Conservation (phyloP, 306 rosid genomes). For the Pueraria montana region DNA sequence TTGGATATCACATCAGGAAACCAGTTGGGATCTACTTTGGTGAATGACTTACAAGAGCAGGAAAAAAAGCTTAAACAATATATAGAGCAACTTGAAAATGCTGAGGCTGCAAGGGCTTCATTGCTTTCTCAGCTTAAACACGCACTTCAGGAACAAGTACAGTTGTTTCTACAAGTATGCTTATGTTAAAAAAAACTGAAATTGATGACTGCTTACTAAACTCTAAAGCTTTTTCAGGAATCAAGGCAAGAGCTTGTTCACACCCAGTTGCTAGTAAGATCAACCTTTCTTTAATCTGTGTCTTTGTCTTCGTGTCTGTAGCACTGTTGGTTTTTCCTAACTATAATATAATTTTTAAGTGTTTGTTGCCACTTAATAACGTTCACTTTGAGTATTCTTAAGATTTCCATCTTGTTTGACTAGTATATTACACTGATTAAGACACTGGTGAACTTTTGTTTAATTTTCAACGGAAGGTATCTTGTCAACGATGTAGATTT, state of each 20-base stretch:
- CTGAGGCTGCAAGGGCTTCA: conserved; percentile 70
- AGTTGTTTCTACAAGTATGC: conserved; percentile 39
- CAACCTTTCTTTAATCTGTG: conserved; percentile 36
- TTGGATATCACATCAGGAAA: conserved; percentile 64
- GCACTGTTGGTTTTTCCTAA: not conserved
- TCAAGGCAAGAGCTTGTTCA: conserved; percentile 73
- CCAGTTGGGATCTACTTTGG: conserved; percentile 65
- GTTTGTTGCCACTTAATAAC: conserved; percentile 21
- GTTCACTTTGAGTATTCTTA: conserved; percentile 7
- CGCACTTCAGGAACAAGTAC: conserved; percentile 89
- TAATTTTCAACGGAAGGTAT: conserved; percentile 15
- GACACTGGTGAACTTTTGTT: conserved; percentile 2
- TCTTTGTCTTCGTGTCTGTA: conserved; percentile 21
- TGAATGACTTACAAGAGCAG: conserved; percentile 76
- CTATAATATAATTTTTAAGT: not conserved
- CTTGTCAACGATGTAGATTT: not conserved
- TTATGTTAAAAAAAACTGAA: conserved; percentile 14
- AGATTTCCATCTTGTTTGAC: conserved; percentile 27
- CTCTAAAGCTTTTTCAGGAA: conserved; percentile 67
- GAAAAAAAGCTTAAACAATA: conserved; percentile 69
- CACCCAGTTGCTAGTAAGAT: conserved; percentile 82
- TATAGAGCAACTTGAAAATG: conserved; percentile 71
- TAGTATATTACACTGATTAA: not conserved
- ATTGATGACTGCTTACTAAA: conserved; percentile 44
- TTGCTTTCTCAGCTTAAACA: conserved; percentile 77